A percentile compares a stretch with the other conserved stretches of the same genome.
Conservation (phyloP, 2,329 filamentous ascomycete species). For the Leptographium flavum region DNA sequence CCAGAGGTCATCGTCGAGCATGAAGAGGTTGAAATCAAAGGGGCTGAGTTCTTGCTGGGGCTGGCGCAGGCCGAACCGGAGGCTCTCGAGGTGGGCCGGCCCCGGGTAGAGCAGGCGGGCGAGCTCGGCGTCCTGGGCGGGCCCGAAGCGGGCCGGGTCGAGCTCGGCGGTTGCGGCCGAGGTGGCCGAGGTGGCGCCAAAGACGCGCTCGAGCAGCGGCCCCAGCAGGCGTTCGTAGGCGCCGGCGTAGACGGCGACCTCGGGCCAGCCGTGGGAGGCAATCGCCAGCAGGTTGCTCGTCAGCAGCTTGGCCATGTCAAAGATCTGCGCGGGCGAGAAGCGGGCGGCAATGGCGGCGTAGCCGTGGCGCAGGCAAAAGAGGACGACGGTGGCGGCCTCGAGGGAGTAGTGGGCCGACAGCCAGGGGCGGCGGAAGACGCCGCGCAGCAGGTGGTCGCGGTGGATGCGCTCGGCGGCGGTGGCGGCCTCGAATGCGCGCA, state of each 20-base stretch:
- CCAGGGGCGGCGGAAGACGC: constrained; percentile 9
- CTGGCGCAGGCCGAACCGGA: constrained; percentile 5
- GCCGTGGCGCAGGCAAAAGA: constrained; percentile 18
- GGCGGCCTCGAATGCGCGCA: constrained; percentile 9
- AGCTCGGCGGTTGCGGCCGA: neutral
- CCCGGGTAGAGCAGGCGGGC: constrained; percentile 10
- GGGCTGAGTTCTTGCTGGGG: constrained; percentile 3
- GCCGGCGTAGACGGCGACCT: constrained; percentile 16
- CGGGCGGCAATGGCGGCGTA: constrained; percentile 16
- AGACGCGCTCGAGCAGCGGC: constrained; percentile 17
- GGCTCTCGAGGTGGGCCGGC: constrained; percentile 7
- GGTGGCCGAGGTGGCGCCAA: constrained; percentile 2
- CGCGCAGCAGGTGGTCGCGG: constrained; percentile 4
- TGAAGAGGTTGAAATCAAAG: constrained; percentile 8
- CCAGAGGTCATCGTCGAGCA: constrained; percentile 7
- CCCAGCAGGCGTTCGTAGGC: constrained; percentile 14
- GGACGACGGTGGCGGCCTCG: constrained; percentile 12
- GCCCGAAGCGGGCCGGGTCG: constrained; percentile 4
- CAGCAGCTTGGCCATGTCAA: constrained; percentile 19
- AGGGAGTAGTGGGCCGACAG: constrained; percentile 9
- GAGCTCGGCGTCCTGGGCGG: constrained; percentile 10
- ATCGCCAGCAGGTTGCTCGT: constrained; percentile 18
- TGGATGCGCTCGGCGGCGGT: constrained; percentile 9
- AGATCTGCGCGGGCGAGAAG: constrained; percentile 16
- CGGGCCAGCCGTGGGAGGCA: constrained; percentile 18